Evolutionary conservation across 2,329 filamentous ascomycete species (phyloP).

Genomic region (Plectosphaerella sp.): DNA sequence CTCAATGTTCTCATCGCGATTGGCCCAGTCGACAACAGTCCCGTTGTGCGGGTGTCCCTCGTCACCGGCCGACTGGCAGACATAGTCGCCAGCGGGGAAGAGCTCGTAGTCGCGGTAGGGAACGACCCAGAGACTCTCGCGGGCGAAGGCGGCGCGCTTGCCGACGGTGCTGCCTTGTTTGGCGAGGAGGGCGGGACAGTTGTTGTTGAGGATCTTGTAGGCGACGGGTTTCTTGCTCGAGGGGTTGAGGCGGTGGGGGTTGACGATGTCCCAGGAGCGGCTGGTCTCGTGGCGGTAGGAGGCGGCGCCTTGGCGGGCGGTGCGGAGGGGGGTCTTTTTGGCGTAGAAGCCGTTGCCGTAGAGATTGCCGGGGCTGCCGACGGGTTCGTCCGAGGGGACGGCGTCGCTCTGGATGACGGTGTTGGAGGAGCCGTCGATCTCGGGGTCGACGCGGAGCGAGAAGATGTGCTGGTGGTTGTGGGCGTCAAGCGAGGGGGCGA

Average conservation of each 20-base stretch:
- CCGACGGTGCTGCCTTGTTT: constrained; percentile 8
- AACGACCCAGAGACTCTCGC: constrained; percentile 44
- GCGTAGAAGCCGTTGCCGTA: constrained; percentile 10
- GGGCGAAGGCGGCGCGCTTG: constrained; percentile 6
- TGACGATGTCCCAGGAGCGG: constrained; percentile 10
- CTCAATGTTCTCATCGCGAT: constrained; percentile 46
- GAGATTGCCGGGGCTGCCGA: constrained; percentile 5
- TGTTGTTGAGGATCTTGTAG: constrained; percentile 10
- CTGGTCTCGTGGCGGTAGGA: constrained; percentile 5
- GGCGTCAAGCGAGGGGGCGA: constrained; percentile 45
- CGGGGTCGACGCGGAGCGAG: constrained; percentile 60
- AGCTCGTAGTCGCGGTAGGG: constrained; percentile 54
- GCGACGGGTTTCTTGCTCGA: constrained; percentile 10
- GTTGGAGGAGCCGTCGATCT: constrained; percentile 52
- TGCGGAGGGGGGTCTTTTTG: constrained; percentile 6
- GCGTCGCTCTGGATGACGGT: constrained; percentile 46
- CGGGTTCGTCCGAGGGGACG: constrained; percentile 5
- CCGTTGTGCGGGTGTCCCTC: constrained; percentile 32
- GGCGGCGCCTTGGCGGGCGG: constrained; percentile 1
- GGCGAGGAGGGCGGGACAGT: constrained; percentile 9
- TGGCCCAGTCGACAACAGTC: constrained; percentile 36
- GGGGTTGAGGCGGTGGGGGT: constrained; percentile 9
- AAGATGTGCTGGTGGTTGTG: constrained; percentile 75
- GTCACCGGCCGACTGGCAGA: constrained; percentile 51
- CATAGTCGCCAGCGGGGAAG: constrained; percentile 55